phyloP scores from a whole-genome alignment of 495 filamentous ascomycete species.

The Tuber magnatum region DNA sequence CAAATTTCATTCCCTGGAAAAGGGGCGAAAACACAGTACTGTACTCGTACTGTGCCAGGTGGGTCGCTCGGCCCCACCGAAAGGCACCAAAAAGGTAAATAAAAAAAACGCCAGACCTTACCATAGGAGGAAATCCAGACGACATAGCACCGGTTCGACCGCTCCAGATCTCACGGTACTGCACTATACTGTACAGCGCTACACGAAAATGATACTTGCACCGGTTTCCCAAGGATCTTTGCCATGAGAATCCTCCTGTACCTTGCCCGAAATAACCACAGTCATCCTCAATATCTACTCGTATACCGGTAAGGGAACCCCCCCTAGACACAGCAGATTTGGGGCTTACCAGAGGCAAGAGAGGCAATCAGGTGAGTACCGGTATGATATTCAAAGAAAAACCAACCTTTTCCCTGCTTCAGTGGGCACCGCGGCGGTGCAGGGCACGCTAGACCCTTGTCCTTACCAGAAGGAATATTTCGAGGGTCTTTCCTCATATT shows the following conservation, averaged over 20 bases:
- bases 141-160: too few species aligned
- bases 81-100: too few species aligned
- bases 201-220: too few species aligned
- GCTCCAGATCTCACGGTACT: too few species aligned
- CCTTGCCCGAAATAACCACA: not conserved
- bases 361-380: not conserved
- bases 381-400: not conserved
- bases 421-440: not conserved
- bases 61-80: too few species aligned
- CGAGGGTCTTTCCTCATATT: not conserved
- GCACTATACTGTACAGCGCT: too few species aligned
- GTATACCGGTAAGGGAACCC: not conserved
- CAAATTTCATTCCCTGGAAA: too few species aligned
- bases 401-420: too few species aligned
- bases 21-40: too few species aligned
- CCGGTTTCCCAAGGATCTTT: not conserved
- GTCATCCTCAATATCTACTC: not conserved
- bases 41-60: too few species aligned
- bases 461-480: not conserved
- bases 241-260: not conserved
- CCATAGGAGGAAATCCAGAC: too few species aligned
- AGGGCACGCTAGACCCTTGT: not conserved
- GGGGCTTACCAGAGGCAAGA: not conserved
- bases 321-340: not conserved
- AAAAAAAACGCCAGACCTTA: too few species aligned